Evolutionary conservation across 257 asterid genomes (phyloP), one percentile per base, ranked within the genome.

Genomic region (Nemophila menziesii): DNA sequence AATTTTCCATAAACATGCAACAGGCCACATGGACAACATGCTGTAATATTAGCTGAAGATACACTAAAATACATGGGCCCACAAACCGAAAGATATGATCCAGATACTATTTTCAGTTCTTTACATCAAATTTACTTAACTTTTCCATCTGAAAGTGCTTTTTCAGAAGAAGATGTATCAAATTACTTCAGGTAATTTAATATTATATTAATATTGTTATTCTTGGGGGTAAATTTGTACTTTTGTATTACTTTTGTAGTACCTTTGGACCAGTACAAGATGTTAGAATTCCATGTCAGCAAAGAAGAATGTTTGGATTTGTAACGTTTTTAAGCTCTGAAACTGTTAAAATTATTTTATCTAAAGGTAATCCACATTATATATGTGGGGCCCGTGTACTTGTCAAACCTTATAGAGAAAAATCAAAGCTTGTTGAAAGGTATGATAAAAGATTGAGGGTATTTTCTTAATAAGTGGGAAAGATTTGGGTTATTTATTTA

Each of bases 21-120:
- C 70, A 86, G 94, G 74, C 93, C 94, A 66, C 94, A 86, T 50
- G 96, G 96, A 46, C 93, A 86, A 63, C 96, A 77, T 51, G 72
- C 94, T 4, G 78, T 86, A 44, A 58, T 86, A 50, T 66, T 81
- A 13, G 80, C 80, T 0, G 94, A 86, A 57, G 94, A 86, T 71
- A 83, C 79, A 39, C 65, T 57, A 1, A 85, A 69, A 38, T 81
- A 68, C 60, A 52, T 67, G 60, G 79, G 78, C 20, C 14, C 37
- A 26, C 60, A 76, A 10, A 62, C 72, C 3, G 85, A 79, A 44
- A 82, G 79, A 56, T 82, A 71, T 18, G 82, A 79, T 39, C 90
- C 86, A 1, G 96, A 82, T n/a, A 90, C 83, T 2, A 66, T 79
- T 46, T 89, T 79, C 37, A 65, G 54, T 46, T 78, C 83, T 5